Percentiles rank a stretch among this genome's conserved stretches.
Evolutionary conservation across 805 yeast species (phyloP).

Genomic region (Candida oleophila): DNA sequence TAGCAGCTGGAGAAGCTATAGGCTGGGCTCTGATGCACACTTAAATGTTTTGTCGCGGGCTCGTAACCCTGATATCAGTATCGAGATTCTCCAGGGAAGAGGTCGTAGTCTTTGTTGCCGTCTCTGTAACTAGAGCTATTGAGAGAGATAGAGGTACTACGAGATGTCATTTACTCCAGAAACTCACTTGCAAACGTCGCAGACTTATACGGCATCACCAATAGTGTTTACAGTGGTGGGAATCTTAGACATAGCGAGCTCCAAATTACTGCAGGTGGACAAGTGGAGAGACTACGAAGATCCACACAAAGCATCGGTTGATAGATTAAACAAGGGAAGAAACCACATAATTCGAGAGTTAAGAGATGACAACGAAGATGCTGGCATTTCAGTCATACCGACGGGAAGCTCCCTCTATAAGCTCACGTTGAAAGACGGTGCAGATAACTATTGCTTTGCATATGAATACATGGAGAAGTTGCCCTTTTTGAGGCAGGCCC

Average conservation of each 20-base stretch:
- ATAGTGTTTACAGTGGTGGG: constrained; percentile 55
- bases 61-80: neutral
- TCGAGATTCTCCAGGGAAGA: neutral
- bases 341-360: constrained; percentile 47
- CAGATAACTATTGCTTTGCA: constrained; percentile 53
- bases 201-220: constrained; percentile 13
- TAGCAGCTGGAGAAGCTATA: neutral
- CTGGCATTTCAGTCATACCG: constrained; percentile 1
- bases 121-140: no score
- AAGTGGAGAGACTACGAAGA: constrained; percentile 51
- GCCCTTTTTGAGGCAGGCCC: constrained; percentile 39
- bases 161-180: constrained; percentile 11
- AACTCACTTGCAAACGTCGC: constrained; percentile 9
- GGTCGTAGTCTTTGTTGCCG: no score
- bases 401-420: constrained; percentile 39
- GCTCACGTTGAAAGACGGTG: constrained; percentile 54
- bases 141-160: no score
- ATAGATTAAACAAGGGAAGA: constrained; percentile 39
- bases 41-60: neutral
- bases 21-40: neutral
- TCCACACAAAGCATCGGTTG: constrained; percentile 59
- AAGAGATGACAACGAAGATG: constrained; percentile 37
- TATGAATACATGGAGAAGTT: constrained; percentile 53
- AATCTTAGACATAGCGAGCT: constrained; percentile 51
- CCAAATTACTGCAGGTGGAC: constrained; percentile 55